Evolutionary conservation across 768 basidiomycete species (phyloP), one percentile per base, ranked within the genome.

Genomic region (Boletus tylopilopsis): DNA sequence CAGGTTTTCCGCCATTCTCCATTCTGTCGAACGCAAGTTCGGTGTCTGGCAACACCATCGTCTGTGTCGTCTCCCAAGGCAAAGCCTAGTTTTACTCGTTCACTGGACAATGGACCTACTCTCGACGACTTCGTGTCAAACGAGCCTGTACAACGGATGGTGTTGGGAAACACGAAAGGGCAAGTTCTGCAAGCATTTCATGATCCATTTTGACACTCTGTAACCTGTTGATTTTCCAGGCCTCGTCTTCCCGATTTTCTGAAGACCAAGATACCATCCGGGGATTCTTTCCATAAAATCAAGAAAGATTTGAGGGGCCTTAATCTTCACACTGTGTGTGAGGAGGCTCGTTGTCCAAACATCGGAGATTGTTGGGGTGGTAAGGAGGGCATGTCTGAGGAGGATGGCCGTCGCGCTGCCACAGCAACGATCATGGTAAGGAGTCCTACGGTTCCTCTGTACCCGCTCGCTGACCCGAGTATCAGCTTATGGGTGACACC

Each of bases 311-410:
- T 99, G 13, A 77, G 96, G 45, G 95, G 94, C 2, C 78, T 99
- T 2, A 81, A 81, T 8, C 74, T 99, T 41, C 93, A 96, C 62
- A 99, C 96, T 0, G 96, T 99, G 2, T 99, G 96, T 62, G 96
- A 99, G 69, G 96, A 99, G 67, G 96, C 96, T 30, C 80, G 94
- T 54, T 99, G 96, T 74, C 96, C 96, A 0, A 99, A 99, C 62
- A 97, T 99, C 48, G 96, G 95, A n/a, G 95, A 98, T 63, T 99
- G 96, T 62, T 99, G 96, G 96, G 93, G 96, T 35, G 94, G 94
- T 9, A 85, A 84, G 60, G 74, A 79, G 27, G 80, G 76, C 41
- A 74, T 68, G 35, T 81, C 79, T 7, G 82, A 84, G 45, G 79
- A 78, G 50, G 87, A 89, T 47, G 85, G 82, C 25, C 84, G 86